Percentiles rank a stretch among this genome's conserved stretches.
Conservation (phyloP, 1,284 basidiomycete genomes). For the Moniliella sp. region DNA sequence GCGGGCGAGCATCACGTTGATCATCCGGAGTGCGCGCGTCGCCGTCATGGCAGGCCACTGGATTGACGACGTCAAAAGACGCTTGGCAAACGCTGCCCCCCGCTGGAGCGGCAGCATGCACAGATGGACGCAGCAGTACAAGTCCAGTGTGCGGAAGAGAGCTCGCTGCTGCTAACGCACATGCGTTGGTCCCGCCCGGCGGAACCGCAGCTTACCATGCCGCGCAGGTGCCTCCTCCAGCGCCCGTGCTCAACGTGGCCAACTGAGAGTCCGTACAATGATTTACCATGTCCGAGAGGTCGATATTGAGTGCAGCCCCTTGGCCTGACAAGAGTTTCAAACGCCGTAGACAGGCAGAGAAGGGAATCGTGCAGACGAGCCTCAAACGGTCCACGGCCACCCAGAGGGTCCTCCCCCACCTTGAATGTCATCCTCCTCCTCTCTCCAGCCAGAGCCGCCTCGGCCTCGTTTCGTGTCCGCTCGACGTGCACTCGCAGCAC, state of each 20-base stretch:
- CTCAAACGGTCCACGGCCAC: too few species aligned
- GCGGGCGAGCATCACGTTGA: conserved; percentile 49
- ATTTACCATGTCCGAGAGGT: conserved; percentile 68
- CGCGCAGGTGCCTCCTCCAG: conserved; percentile 35
- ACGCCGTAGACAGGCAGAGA: conserved; percentile 75
- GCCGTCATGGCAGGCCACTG: conserved; percentile 53
- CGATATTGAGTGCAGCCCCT: conserved; percentile 91
- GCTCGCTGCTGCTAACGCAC: conserved; percentile 36
- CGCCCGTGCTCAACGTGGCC: conserved; percentile 37
- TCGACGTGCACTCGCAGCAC: conserved; percentile 60
- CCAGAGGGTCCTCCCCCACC: too few species aligned
- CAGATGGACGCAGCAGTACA: conserved; percentile 48
- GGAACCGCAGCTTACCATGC: background rate
- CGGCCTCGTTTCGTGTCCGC: conserved; percentile 33
- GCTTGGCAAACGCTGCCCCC: conserved; percentile 75
- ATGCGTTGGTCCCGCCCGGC: conserved; percentile 2
- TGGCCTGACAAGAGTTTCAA: conserved; percentile 86
- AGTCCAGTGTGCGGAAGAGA: conserved; percentile 66
- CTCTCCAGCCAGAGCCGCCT: too few species aligned
- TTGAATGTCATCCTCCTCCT: too few species aligned
- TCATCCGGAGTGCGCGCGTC: conserved; percentile 52
- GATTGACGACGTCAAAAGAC: conserved; percentile 55
- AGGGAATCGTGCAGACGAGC: conserved; percentile 43
- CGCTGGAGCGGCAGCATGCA: conserved; percentile 49
- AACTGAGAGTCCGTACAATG: conserved; percentile 46